A percentile compares a stretch with the other conserved stretches of the same genome.
These are phyloP conservation scores for Diversispora eburnea DNA, from an alignment of 192 early-diverging fungal species.

Conservation along the genomic window DNA sequence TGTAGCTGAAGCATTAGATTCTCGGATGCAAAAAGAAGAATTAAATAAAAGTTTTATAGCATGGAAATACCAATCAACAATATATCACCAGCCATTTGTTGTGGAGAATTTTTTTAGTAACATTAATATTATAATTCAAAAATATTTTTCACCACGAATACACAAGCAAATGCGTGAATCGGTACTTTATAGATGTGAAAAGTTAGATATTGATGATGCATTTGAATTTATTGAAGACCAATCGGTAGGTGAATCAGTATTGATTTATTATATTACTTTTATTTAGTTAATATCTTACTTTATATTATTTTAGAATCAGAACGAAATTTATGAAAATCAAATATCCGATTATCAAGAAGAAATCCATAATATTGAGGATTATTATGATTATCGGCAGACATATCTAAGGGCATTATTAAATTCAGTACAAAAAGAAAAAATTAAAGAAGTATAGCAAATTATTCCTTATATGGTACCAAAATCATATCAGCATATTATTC, in stretches of 20 bases:
- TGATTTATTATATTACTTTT: neutral
- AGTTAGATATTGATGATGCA: neutral
- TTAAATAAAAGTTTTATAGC: constrained; percentile 2
- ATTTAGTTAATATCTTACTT: no score
- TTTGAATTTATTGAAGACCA: neutral
- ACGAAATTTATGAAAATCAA: neutral
- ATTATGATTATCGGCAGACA: neutral
- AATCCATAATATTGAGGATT: neutral
- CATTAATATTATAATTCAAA: neutral
- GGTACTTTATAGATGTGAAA: neutral
- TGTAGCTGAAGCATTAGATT: neutral
- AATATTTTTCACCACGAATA: neutral
- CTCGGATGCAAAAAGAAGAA: neutral
- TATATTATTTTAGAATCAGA: neutral
- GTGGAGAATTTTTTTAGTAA: neutral
- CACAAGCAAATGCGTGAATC: neutral
- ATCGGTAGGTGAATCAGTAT: neutral
- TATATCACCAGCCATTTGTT: neutral
- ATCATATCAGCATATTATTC: constrained; percentile 1
- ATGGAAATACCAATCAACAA: neutral
- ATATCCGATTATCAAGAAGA: neutral
- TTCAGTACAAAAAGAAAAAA: neutral
- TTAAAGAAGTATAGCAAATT: neutral
- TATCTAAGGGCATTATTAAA: constrained; percentile 1
- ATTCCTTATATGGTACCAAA: neutral